These are phyloP conservation scores for Aspergillus brunneoviolaceus DNA, from an alignment of 2,329 filamentous ascomycete genomes.

Conservation along the genomic window DNA sequence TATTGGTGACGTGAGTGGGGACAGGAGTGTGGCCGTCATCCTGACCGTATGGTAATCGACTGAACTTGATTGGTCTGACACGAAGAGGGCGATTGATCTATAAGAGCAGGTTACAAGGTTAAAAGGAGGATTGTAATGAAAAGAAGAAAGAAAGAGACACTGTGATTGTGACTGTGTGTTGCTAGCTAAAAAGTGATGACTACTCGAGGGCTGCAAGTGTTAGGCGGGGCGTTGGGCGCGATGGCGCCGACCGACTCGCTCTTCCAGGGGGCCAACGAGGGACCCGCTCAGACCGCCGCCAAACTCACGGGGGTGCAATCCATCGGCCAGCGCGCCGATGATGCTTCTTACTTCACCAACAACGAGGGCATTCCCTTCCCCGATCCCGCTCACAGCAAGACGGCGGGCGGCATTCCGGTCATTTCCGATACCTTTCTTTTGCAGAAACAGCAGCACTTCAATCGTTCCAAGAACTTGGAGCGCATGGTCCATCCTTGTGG, in stretches of 20 bases:
- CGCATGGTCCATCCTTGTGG: conserved; percentile 35
- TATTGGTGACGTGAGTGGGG: background rate
- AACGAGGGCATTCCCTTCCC: conserved; percentile 56
- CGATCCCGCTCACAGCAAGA: conserved; percentile 54
- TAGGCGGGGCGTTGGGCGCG: background rate
- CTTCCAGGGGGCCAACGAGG: conserved; percentile 50
- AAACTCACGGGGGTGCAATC: conserved; percentile 50
- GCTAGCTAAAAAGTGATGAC: background rate
- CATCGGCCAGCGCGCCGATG: conserved; percentile 51
- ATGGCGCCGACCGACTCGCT: conserved; percentile 13
- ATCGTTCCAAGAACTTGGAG: conserved; percentile 55
- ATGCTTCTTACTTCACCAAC: conserved; percentile 55
- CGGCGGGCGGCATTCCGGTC: conserved; percentile 52
- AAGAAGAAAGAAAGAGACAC: background rate
- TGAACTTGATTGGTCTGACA: background rate
- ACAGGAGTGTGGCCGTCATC: background rate
- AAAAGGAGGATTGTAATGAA: background rate
- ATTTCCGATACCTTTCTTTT: conserved; percentile 53
- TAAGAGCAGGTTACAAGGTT: background rate
- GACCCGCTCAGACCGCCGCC: conserved; percentile 52
- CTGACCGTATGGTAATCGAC: background rate
- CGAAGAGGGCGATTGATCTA: background rate
- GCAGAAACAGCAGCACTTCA: conserved; percentile 58
- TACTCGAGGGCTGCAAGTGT: background rate
- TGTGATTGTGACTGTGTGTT: background rate